Evolutionary conservation across 768 basidiomycete species (phyloP), one percentile per base, ranked within the genome.

Genomic region (Mycena vulgaris): DNA sequence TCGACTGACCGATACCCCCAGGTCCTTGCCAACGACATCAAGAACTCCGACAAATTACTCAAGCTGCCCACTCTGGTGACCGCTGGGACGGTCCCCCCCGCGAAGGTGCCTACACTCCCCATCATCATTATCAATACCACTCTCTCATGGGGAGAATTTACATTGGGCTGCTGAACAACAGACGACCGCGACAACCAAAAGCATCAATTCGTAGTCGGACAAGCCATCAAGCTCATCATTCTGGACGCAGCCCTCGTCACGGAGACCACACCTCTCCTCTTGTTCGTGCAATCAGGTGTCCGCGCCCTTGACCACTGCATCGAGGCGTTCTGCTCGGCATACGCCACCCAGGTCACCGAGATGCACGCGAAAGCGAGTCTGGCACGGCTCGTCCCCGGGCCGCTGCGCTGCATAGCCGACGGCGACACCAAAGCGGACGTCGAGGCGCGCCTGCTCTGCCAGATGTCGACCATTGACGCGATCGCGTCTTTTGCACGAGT

Each of bases 181-280:
- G 63, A 64, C 63, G 63, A 64, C 52, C 63, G 63, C 19, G 63
- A 64, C 63, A 45, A 64, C 40, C 9, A 45, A n/a, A 64, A 64
- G 25, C 52, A 64, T 33, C 51, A 53, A 31, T 53, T 64, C 28
- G 1, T 55, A 2, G 9, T 47, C 28, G 13, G 23, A 35, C 14
- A 10, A 1, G 51, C 52, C 52, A 45, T 64, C 28, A n/a, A 27
- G 7, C n/a, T n/a, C n/a, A n/a, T n/a, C n/a, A n/a, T n/a, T n/a
- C n/a, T n/a, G n/a, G n/a, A n/a, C n/a, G n/a, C n/a, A n/a, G n/a
- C n/a, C n/a, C n/a, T n/a, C n/a, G n/a, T n/a, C n/a, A n/a, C n/a
- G n/a, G n/a, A n/a, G n/a, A n/a, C n/a, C n/a, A n/a, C n/a, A n/a
- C n/a, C n/a, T n/a, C n/a, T n/a, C n/a, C n/a, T n/a, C n/a, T n/a